phyloP scores from a whole-genome alignment of 805 yeast species.

The Monosporozyma yasuniensis region DNA sequence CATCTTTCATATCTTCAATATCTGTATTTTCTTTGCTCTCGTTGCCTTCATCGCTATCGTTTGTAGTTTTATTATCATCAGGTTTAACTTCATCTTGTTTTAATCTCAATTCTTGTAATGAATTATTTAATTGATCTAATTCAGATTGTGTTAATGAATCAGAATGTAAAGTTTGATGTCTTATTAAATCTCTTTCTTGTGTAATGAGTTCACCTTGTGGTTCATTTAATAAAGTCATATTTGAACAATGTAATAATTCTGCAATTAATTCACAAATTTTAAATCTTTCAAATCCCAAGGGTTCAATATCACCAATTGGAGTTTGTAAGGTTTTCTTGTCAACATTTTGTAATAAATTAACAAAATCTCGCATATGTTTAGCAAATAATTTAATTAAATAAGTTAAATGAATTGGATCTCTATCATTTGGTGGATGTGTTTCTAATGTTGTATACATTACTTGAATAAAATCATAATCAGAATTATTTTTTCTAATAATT shows the following conservation, averaged over 20 bases:
- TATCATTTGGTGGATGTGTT: slow-evolving; percentile 82
- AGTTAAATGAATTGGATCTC: slow-evolving; percentile 90
- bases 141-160: slow-evolving; percentile 7
- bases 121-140: not conserved
- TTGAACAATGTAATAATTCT: slow-evolving; percentile 90
- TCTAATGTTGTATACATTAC: slow-evolving; percentile 73
- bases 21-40: slow-evolving; percentile 7
- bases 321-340: slow-evolving; percentile 29
- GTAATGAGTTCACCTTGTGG: slow-evolving; percentile 60
- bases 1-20: slow-evolving; percentile 9
- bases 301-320: slow-evolving; percentile 51
- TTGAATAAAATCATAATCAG: slow-evolving; percentile 86
- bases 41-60: slow-evolving; percentile 1
- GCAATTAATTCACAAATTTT: slow-evolving; percentile 89
- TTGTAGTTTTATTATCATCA: slow-evolving; percentile 1
- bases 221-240: slow-evolving; percentile 84
- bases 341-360: slow-evolving; percentile 43
- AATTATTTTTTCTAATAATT: slow-evolving; percentile 86
- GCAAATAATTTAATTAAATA: slow-evolving; percentile 72
- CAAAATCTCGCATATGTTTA: slow-evolving; percentile 59
- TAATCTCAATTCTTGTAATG: slow-evolving; percentile 2
- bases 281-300: slow-evolving; percentile 86
- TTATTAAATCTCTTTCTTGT: slow-evolving; percentile 56
- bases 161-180: slow-evolving; percentile 30
- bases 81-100: not conserved